phyloP scores from a whole-genome alignment of 805 yeast genomes.

The Suhomyces emberorum region DNA sequence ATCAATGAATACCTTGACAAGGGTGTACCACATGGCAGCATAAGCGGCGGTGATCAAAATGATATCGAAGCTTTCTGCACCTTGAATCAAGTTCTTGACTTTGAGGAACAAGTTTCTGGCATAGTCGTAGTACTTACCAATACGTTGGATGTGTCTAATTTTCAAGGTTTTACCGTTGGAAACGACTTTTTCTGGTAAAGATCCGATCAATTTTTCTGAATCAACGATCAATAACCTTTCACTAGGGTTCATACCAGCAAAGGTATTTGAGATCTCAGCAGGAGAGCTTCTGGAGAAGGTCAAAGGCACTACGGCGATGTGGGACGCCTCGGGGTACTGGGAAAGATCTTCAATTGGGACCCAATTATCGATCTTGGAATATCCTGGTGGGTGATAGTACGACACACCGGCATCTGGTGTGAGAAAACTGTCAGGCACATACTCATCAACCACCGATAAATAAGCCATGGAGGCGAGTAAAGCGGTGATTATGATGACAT shows the following conservation, averaged over 20 bases:
- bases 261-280: constrained; percentile 41
- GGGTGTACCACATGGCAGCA: constrained; percentile 82
- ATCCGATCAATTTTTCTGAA: constrained; percentile 22
- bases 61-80: constrained; percentile 85
- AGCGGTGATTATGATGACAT: constrained; percentile 68
- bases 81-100: constrained; percentile 47
- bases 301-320: constrained; percentile 51
- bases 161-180: constrained; percentile 56
- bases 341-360: constrained; percentile 41
- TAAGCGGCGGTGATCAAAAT: constrained; percentile 77
- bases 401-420: constrained; percentile 22
- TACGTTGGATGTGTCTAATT: constrained; percentile 52
- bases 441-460: constrained; percentile 68
- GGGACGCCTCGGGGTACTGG: constrained; percentile 41
- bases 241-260: constrained; percentile 37
- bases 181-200: constrained; percentile 24
- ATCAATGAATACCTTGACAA: constrained; percentile 68
- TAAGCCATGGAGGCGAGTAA: constrained; percentile 78
- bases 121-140: constrained; percentile 56
- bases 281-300: constrained; percentile 47
- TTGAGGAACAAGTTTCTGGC: constrained; percentile 38
- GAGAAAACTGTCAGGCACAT: constrained; percentile 47
- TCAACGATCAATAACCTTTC: constrained; percentile 42
- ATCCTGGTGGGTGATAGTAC: constrained; percentile 38
- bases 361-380: constrained; percentile 45